phyloP scores from a whole-genome alignment of 805 yeast species.

The Komagataella pastoris region DNA sequence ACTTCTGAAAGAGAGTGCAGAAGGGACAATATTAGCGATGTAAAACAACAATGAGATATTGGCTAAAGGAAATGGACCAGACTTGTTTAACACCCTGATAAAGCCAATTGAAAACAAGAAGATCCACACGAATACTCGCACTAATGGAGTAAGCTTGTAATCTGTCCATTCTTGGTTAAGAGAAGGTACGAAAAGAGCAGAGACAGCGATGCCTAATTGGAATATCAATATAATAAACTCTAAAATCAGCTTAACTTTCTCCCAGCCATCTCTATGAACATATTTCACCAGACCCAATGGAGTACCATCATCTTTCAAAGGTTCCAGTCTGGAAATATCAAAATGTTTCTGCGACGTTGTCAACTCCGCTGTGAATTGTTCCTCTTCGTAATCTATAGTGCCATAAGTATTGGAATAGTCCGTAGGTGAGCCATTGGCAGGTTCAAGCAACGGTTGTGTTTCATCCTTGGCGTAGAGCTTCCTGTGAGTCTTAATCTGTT shows the following conservation, averaged over 20 bases:
- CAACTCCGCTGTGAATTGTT: slow-evolving; percentile 1
- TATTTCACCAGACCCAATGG: slow-evolving; percentile 40
- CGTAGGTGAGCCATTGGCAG: neutral
- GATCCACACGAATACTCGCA: slow-evolving; percentile 26
- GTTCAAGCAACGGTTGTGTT: slow-evolving; percentile 2
- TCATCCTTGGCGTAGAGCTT: slow-evolving; percentile 2
- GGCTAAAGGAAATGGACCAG: neutral
- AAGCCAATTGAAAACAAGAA: slow-evolving; percentile 25
- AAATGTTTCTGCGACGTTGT: slow-evolving; percentile 46
- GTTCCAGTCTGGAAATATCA: slow-evolving; percentile 41
- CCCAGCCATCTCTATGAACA: slow-evolving; percentile 34
- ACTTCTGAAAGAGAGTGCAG: slow-evolving; percentile 42
- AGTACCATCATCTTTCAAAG: slow-evolving; percentile 44
- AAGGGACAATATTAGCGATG: slow-evolving; percentile 29
- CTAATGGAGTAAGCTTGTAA: slow-evolving; percentile 13
- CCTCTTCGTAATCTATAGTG: neutral
- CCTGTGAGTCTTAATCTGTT: neutral
- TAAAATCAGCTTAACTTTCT: slow-evolving; percentile 35
- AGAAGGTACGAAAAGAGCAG: slow-evolving; percentile 18
- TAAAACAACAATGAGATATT: slow-evolving; percentile 24
- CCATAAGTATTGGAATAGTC: neutral
- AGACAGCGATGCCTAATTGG: slow-evolving; percentile 22
- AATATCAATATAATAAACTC: slow-evolving; percentile 27
- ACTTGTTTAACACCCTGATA: slow-evolving; percentile 22
- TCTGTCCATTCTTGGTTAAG: slow-evolving; percentile 21